Evolutionary conservation across 192 early-diverging fungal genomes (phyloP).

Genomic region (Ambispora gerdemannii): DNA sequence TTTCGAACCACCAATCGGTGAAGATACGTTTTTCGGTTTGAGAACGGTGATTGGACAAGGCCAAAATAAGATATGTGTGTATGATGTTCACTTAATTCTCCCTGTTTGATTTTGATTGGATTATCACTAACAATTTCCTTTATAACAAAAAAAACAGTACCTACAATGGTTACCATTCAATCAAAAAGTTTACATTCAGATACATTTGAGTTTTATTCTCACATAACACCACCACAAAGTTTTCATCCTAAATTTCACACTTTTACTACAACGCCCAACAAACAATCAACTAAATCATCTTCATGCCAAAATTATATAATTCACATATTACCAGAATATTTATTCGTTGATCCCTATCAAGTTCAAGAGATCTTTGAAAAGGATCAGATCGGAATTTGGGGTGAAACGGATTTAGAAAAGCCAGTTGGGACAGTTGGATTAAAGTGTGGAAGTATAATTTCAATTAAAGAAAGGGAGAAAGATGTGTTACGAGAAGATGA

Average conservation of each 20-base stretch:
- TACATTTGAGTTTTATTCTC: neutral
- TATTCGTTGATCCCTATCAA: slow-evolving; percentile 6
- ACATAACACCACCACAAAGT: neutral
- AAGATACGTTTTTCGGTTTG: neutral
- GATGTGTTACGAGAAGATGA: neutral
- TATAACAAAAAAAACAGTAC: too few relatives aligned
- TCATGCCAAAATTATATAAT: slow-evolving; percentile 2
- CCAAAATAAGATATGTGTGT: neutral
- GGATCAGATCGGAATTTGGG: neutral
- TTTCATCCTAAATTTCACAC: slow-evolving; percentile 3
- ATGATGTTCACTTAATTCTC: neutral
- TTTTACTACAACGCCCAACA: neutral
- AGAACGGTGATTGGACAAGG: neutral
- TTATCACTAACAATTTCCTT: neutral
- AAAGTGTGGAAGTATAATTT: neutral
- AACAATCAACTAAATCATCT: neutral
- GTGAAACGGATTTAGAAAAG: slow-evolving; percentile 7
- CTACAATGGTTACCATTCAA: neutral
- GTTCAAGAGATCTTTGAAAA: neutral
- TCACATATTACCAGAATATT: neutral
- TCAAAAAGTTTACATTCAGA: neutral
- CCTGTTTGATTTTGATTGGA: neutral
- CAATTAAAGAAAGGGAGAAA: neutral
- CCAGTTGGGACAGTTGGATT: neutral
- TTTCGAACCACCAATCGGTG: neutral